A percentile compares a stretch with the other conserved stretches of the same genome.
Conservation (phyloP, 371 early-diverging fungal genomes). For the Mortierella sp. region DNA sequence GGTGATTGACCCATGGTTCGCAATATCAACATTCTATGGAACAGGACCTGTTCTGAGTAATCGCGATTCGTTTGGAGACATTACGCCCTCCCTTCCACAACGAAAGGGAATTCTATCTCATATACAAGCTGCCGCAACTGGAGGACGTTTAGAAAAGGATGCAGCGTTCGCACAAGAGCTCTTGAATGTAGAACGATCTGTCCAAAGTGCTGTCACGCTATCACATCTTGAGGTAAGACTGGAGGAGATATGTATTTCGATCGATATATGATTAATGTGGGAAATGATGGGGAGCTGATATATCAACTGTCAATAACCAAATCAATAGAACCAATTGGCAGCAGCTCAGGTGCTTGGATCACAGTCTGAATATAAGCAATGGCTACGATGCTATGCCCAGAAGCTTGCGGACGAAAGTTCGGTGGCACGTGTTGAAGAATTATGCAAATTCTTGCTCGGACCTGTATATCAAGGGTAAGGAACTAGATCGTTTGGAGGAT, state of each 20-base stretch:
- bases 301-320: neutral
- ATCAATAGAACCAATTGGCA: slow-evolving; percentile 70
- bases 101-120: slow-evolving; percentile 42
- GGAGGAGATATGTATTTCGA: neutral
- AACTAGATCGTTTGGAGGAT: neutral
- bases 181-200: slow-evolving; percentile 38
- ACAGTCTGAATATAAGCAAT: slow-evolving; percentile 71
- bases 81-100: slow-evolving; percentile 4
- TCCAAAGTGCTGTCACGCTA: slow-evolving; percentile 53
- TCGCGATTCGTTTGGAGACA: slow-evolving; percentile 23
- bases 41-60: slow-evolving; percentile 25
- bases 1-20: slow-evolving; percentile 74
- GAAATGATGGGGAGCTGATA: neutral
- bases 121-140: slow-evolving; percentile 42
- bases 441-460: slow-evolving; percentile 80
- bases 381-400: slow-evolving; percentile 77
- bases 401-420: slow-evolving; percentile 77
- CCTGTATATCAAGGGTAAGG: slow-evolving; percentile 62
- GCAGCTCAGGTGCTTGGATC: slow-evolving; percentile 71
- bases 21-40: slow-evolving; percentile 69
- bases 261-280: neutral
- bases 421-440: slow-evolving; percentile 71
- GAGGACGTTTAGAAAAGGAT: slow-evolving; percentile 47
- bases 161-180: slow-evolving; percentile 46
- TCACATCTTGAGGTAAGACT: slow-evolving; percentile 57